These are phyloP conservation scores for Trametes maxima DNA, from an alignment of 768 basidiomycete genomes.

Conservation along the genomic window DNA sequence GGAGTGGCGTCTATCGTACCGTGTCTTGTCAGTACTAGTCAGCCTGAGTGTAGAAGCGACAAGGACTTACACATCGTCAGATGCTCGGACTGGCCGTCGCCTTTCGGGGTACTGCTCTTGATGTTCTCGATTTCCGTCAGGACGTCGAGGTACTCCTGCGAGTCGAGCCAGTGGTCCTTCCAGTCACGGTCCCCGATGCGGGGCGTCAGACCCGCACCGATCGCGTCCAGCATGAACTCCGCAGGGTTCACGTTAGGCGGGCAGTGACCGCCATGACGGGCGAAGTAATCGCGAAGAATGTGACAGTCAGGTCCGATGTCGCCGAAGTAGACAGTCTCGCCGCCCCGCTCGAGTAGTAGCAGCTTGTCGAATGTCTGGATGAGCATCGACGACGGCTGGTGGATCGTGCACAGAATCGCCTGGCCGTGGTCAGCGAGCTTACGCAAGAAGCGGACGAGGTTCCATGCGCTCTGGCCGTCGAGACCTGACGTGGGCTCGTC, in stretches of 20 bases:
- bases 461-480: constrained; percentile 75
- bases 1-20: constrained; percentile 67
- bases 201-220: constrained; percentile 78
- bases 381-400: constrained; percentile 82
- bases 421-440: constrained; percentile 87
- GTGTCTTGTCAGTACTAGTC: constrained; percentile 43
- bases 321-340: constrained; percentile 93
- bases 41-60: too few species aligned
- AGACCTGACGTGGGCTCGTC: constrained; percentile 59
- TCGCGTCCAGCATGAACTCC: constrained; percentile 80
- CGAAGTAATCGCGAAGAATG: constrained; percentile 75
- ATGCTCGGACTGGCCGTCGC: constrained; percentile 1
- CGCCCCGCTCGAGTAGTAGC: constrained; percentile 71
- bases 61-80: constrained; percentile 26
- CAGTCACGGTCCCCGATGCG: constrained; percentile 80
- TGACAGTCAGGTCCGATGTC: constrained; percentile 78
- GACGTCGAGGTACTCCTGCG: constrained; percentile 52
- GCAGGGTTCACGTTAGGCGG: constrained; percentile 78
- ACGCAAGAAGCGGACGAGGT: constrained; percentile 76
- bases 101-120: constrained; percentile 29
- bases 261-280: constrained; percentile 70
- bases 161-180: constrained; percentile 83
- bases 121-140: constrained; percentile 47
- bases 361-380: constrained; percentile 86
- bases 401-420: constrained; percentile 89